A percentile compares a stretch with the other conserved stretches of the same genome.
phyloP scores from a whole-genome alignment of 441 rosid genomes.

The Iberis amara region DNA sequence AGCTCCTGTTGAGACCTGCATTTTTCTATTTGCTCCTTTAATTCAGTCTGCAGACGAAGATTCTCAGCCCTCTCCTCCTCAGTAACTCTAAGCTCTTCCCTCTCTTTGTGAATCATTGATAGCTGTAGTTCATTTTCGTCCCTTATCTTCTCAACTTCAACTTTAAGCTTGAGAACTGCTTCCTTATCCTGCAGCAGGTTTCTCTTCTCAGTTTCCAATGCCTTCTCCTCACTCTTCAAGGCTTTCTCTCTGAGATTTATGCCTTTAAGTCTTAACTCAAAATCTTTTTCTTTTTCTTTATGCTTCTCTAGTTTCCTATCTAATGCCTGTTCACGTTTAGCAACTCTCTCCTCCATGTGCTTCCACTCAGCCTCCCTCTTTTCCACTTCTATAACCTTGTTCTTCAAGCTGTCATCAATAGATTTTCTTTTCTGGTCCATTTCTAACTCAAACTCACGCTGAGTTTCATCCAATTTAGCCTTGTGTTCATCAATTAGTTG shows the following conservation, averaged over 20 bases:
- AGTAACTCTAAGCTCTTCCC: constrained; percentile 51
- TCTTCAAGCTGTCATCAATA: constrained; percentile 60
- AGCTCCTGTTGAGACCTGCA: constrained; percentile 67
- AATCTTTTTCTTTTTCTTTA: constrained; percentile 70
- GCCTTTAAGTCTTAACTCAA: constrained; percentile 51
- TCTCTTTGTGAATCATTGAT: constrained; percentile 53
- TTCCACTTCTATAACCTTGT: constrained; percentile 60
- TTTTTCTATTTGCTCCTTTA: constrained; percentile 67
- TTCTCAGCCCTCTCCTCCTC: constrained; percentile 78
- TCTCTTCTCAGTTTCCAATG: constrained; percentile 53
- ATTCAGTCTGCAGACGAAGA: constrained; percentile 64
- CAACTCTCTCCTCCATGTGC: constrained; percentile 75
- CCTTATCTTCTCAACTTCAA: constrained; percentile 62
- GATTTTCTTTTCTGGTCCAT: constrained; percentile 68
- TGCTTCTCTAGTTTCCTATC: constrained; percentile 65
- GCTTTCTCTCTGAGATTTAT: constrained; percentile 67
- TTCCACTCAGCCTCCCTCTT: constrained; percentile 76
- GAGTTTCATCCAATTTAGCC: constrained; percentile 59
- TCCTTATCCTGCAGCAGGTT: constrained; percentile 49
- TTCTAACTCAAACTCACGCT: constrained; percentile 71
- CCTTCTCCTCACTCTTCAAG: constrained; percentile 51
- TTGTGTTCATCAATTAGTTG: constrained; percentile 69
- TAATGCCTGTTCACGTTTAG: constrained; percentile 67
- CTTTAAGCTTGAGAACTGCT: constrained; percentile 42
- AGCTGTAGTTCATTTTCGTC: constrained; percentile 60